Evolutionary conservation across 2,329 filamentous ascomycete species (phyloP), one percentile per base, ranked within the genome.

Genomic region (Trichophyton simii): DNA sequence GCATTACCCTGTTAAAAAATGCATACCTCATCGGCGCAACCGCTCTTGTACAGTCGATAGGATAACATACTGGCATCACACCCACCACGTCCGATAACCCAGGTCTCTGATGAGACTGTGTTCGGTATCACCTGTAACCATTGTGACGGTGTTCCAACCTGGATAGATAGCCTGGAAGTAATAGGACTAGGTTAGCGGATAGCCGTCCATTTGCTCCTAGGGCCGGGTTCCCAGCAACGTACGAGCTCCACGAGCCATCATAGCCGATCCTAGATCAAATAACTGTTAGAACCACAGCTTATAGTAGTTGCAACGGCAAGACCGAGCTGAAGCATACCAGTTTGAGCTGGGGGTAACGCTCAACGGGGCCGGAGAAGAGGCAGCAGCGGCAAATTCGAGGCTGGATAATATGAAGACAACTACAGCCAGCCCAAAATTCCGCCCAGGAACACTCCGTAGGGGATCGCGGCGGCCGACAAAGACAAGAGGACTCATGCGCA

Each of bases 241-340:
- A 66, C 61, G 68, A 61, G 25, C 67, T 70, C 69, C 69, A 71
- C 18, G 57, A 58, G 4, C 69, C 69, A 65, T 71, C 69, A 61
- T 65, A 63, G 22, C 63, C 63, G 59, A 65, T 58, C 63, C 63
- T 65, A 34, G 9, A n/a, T 42, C 36, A 31, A 31, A 7, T 7
- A 7, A 31, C n/a, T n/a, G 28, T 55, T 36, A 55, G 50, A 20
- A 31, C 48, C 9, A 22, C 22, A 22, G 2, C 22, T 22, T 22
- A 22, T 22, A 22, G 22, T 1, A 22, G 22, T 22, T 22, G 2
- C 22, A 22, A 1, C 22, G 25, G 34, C 9, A 13, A 7, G 46
- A n/a, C 11, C 5, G 13, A 18, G 18, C 11, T 7, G 15, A 34
- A 59, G 57, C 60, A 59, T 61, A 65, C 63, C 63, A 65, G 11